phyloP scores from a whole-genome alignment of 139 green algal species.

The Zygnema circumcarinatum region DNA sequence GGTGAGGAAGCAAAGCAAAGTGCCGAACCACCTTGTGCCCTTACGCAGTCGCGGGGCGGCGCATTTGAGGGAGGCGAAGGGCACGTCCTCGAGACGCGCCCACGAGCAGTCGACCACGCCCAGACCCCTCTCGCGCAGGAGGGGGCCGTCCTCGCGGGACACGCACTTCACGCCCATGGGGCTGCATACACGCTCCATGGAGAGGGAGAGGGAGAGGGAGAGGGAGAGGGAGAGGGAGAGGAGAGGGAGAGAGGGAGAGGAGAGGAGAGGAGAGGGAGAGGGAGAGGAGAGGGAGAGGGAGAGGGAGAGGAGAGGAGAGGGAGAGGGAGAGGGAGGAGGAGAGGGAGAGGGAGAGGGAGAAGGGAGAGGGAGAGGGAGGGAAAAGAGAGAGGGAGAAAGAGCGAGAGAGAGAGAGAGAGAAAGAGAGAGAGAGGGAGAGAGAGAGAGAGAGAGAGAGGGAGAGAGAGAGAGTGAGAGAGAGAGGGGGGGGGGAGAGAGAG shows the following conservation, averaged over 20 bases:
- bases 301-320: not conserved
- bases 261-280: not conserved
- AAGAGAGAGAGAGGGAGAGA: not conserved
- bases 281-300: too few species aligned
- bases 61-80: conserved; percentile 83
- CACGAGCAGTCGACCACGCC: conserved; percentile 98
- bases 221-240: not conserved
- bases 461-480: too few species aligned
- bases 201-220: not conserved
- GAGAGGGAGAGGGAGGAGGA: not conserved
- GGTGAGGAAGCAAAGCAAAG: too few species aligned
- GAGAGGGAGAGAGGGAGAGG: not conserved
- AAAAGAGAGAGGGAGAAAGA: not conserved
- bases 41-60: conserved; percentile 28
- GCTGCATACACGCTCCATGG: too few species aligned
- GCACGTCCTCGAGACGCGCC: conserved; percentile 87
- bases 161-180: conserved; percentile 66
- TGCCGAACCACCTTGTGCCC: too few species aligned
- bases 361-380: not conserved
- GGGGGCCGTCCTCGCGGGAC: conserved; percentile 78
- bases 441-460: not conserved
- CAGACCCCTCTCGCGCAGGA: conserved; percentile 83
- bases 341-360: not conserved
- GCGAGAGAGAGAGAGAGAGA: not conserved
- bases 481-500: too few species aligned